A percentile compares a stretch with the other conserved stretches of the same genome.
Evolutionary conservation across 225 moss, liverwort and hornwort species (phyloP).

Genomic region (Physcomitrellopsis africana): DNA sequence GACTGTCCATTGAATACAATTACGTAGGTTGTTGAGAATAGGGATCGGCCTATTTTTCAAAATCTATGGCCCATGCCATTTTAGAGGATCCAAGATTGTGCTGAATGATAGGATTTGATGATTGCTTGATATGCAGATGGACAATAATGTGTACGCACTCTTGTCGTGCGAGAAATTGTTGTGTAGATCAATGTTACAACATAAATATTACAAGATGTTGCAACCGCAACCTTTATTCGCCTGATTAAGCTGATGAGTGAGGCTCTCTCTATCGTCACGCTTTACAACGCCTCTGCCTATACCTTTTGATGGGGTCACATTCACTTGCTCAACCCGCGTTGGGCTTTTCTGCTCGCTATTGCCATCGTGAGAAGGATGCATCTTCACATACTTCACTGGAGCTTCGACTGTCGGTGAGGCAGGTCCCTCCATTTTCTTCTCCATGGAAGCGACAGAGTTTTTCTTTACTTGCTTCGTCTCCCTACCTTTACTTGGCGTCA

Average conservation of each 20-base stretch:
- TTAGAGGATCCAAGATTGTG: too few relatives aligned
- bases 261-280: conserved; percentile 25
- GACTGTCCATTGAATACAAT: too few relatives aligned
- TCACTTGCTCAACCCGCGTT: background rate
- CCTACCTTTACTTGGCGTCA: conserved; percentile 1
- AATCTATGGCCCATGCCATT: too few relatives aligned
- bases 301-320: conserved; percentile 18
- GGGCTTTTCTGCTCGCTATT: conserved; percentile 1
- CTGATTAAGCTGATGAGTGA: conserved; percentile 29
- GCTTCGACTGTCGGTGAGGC: conserved; percentile 19
- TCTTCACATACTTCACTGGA: conserved; percentile 39
- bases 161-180: background rate
- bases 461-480: background rate
- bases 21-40: too few relatives aligned
- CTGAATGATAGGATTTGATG: too few relatives aligned
- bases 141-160: too few relatives aligned
- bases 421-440: conserved; percentile 8
- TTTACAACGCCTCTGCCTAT: conserved; percentile 19
- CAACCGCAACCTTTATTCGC: conserved; percentile 54
- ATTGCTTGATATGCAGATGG: too few relatives aligned
- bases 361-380: conserved; percentile 22
- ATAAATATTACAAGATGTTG: conserved; percentile 43
- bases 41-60: too few relatives aligned
- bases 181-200: background rate
- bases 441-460: background rate